phyloP scores from a whole-genome alignment of 805 yeast species.

The Lipomyces starkeyi region DNA sequence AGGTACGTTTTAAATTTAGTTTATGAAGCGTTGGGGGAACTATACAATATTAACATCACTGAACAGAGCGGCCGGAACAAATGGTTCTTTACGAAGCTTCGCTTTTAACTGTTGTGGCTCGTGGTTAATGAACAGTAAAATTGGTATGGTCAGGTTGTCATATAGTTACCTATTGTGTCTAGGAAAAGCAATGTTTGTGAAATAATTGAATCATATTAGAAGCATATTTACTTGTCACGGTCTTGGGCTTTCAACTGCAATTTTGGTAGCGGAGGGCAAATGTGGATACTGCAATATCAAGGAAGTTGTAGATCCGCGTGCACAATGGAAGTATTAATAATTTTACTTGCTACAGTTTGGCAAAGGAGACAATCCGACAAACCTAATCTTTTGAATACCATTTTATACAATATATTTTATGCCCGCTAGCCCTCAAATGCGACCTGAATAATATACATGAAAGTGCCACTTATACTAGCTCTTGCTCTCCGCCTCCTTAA shows the following conservation, averaged over 20 bases:
- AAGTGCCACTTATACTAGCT: not conserved
- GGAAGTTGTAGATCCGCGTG: not conserved
- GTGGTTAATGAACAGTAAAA: conserved; percentile 1
- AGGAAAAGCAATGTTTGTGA: conserved; percentile 9
- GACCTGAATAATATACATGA: not conserved
- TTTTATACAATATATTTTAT: too few relatives aligned
- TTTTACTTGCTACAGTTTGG: too few relatives aligned
- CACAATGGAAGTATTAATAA: not conserved
- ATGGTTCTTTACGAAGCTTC: conserved; percentile 99
- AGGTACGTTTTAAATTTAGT: conserved; percentile 44
- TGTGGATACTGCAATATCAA: too few relatives aligned
- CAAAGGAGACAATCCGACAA: not conserved
- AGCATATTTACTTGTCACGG: not conserved
- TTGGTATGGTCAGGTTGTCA: conserved; percentile 13
- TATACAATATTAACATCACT: not conserved
- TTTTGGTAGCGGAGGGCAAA: not conserved
- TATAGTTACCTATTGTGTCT: conserved; percentile 3
- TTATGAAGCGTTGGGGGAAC: not conserved
- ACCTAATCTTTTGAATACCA: not conserved
- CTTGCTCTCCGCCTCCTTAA: conserved; percentile 54
- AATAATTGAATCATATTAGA: conserved; percentile 6
- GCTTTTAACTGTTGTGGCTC: conserved; percentile 61
- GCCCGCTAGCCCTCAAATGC: not conserved
- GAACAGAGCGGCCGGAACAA: conserved; percentile 91
- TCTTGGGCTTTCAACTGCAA: not conserved